phyloP scores from a whole-genome alignment of 2,329 filamentous ascomycete genomes.

The Sclerotinia subarctica region DNA sequence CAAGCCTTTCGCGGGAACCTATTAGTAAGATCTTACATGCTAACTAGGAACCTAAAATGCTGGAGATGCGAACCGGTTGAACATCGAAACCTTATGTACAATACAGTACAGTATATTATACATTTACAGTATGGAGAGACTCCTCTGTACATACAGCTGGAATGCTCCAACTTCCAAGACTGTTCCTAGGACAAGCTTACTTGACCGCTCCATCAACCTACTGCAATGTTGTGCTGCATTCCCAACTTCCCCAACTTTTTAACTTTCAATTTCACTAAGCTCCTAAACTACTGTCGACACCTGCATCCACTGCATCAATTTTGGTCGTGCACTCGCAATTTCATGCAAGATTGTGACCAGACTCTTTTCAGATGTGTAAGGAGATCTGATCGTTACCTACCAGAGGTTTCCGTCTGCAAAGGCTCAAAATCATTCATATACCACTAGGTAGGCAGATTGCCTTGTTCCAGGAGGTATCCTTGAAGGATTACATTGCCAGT shows the following conservation, averaged over 20 bases:
- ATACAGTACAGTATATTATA: no score
- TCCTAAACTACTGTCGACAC: not conserved
- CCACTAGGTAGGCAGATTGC: not conserved
- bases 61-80: not conserved
- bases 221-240: not conserved
- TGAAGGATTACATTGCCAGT: not conserved
- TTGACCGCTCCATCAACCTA: not conserved
- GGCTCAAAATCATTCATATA: not conserved
- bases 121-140: no score
- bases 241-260: not conserved
- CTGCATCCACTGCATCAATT: not conserved
- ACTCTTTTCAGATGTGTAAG: not conserved
- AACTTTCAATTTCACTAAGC: not conserved
- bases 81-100: not conserved
- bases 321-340: not conserved
- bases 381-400: not conserved
- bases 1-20: not conserved
- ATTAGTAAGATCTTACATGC: no score
- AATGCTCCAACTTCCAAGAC: not conserved
- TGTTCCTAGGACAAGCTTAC: not conserved
- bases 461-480: not conserved
- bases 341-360: slow-evolving; percentile 1
- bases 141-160: no score
- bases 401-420: no score
- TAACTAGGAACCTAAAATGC: no score